Conservation (phyloP, 2,329 filamentous ascomycete species). For the Cordyceps javanica region DNA sequence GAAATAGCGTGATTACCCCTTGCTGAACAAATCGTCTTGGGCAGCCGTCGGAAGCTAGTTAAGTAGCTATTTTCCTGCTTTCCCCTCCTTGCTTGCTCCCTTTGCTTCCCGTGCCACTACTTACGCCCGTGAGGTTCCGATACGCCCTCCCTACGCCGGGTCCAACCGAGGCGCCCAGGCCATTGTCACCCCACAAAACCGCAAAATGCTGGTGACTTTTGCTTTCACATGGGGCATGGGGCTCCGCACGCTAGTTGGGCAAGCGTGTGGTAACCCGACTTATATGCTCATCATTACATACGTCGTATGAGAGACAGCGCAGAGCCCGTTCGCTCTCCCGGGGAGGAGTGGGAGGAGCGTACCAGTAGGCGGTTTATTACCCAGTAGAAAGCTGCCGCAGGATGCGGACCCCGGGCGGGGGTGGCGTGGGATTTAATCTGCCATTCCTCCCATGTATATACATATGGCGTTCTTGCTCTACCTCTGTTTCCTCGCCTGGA, state of each 20-base stretch:
- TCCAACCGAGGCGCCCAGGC: constrained; percentile 13
- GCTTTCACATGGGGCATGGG: constrained; percentile 12
- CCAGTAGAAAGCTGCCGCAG: background rate
- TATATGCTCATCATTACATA: constrained; percentile 11
- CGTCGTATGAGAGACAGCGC: background rate
- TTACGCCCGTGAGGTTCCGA: constrained; percentile 10
- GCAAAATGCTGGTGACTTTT: background rate
- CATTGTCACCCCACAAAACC: constrained; percentile 10
- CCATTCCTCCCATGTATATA: background rate
- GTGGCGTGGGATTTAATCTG: background rate
- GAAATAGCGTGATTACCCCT: no score
- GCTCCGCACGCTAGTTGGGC: constrained; percentile 11
- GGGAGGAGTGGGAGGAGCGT: background rate
- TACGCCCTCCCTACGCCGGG: constrained; percentile 9
- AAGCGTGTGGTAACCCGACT: background rate
- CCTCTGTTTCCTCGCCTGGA: no score
- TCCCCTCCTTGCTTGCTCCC: no score
- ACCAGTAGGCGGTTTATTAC: background rate
- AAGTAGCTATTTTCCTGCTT: no score
- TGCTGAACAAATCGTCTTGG: no score
- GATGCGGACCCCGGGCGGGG: no score
- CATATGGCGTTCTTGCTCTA: no score
- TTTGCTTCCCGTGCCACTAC: background rate
- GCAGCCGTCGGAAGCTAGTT: no score
- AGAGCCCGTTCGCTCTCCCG: background rate